Percentiles rank a stretch among this genome's conserved stretches.
Evolutionary conservation across 192 early-diverging fungal genomes (phyloP).

Genomic region (Backusella luteola): DNA sequence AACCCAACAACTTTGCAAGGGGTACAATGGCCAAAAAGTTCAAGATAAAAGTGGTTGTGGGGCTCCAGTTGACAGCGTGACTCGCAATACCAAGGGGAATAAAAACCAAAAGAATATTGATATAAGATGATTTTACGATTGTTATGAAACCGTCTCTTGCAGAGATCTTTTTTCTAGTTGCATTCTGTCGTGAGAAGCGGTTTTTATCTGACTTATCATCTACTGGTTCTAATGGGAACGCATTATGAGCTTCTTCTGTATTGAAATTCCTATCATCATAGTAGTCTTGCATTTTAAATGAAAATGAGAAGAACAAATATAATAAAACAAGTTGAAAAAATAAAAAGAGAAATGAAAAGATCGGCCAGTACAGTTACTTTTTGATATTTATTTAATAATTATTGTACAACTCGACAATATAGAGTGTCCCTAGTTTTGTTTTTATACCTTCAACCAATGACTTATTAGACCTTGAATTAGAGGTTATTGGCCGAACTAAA

Average conservation of each 20-base stretch:
- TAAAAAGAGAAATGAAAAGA: neutral
- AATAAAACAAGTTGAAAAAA: neutral
- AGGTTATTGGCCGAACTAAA: too few relatives aligned
- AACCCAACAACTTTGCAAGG: constrained; percentile 84
- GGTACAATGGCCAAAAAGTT: constrained; percentile 91
- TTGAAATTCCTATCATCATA: neutral
- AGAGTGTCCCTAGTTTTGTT: neutral
- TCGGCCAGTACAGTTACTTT: neutral
- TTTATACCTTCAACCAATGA: too few relatives aligned
- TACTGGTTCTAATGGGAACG: neutral
- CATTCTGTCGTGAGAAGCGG: neutral
- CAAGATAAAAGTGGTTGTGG: constrained; percentile 67
- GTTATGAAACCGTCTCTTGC: constrained; percentile 9
- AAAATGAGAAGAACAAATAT: neutral
- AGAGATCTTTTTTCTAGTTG: neutral
- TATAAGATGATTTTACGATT: constrained; percentile 45
- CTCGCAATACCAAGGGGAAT: constrained; percentile 80
- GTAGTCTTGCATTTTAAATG: neutral
- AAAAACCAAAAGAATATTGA: constrained; percentile 74
- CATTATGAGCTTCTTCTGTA: neutral
- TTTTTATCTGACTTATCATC: neutral
- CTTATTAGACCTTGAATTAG: too few relatives aligned
- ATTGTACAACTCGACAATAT: neutral
- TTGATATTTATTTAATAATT: neutral
- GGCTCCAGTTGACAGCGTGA: constrained; percentile 54